Conservation (phyloP, 257 asterid species). For the Avicennia marina region DNA sequence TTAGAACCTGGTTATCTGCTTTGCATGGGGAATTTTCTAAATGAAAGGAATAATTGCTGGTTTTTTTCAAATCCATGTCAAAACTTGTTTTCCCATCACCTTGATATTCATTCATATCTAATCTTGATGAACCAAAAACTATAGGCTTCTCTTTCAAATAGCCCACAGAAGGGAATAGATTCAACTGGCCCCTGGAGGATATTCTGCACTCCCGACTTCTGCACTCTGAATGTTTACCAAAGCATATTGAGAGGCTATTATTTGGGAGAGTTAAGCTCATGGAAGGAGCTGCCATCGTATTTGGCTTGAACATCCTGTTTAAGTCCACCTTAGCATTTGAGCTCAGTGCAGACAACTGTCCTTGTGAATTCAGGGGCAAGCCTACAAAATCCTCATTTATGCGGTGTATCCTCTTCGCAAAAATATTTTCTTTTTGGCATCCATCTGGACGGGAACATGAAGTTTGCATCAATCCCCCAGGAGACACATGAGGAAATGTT, state of each 20-base stretch:
- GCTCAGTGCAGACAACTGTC: constrained; percentile 39
- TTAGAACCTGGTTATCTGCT: constrained; percentile 18
- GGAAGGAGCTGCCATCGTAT: constrained; percentile 20
- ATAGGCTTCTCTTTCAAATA: constrained; percentile 20
- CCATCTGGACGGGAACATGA: constrained; percentile 23
- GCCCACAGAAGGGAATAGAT: constrained; percentile 19
- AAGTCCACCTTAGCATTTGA: constrained; percentile 28
- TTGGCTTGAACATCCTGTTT: constrained; percentile 22
- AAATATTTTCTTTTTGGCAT: constrained; percentile 20
- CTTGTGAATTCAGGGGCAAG: constrained; percentile 57
- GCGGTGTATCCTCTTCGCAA: constrained; percentile 23
- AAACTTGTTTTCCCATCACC: constrained; percentile 17
- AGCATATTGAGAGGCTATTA: constrained; percentile 6
- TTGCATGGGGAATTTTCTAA: constrained; percentile 17
- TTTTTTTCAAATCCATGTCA: constrained; percentile 13
- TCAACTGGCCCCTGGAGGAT: constrained; percentile 22
- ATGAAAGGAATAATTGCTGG: constrained; percentile 15
- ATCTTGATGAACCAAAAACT: constrained; percentile 25
- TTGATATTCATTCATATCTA: constrained; percentile 25
- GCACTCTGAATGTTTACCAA: constrained; percentile 17
- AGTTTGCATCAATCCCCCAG: constrained; percentile 31
- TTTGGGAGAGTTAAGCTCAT: constrained; percentile 17
- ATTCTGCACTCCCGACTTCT: constrained; percentile 22
- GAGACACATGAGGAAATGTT: constrained; percentile 31
- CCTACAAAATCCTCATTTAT: constrained; percentile 29